Conservation (phyloP, 1,284 basidiomycete genomes). For the Trametes hirsuta region DNA sequence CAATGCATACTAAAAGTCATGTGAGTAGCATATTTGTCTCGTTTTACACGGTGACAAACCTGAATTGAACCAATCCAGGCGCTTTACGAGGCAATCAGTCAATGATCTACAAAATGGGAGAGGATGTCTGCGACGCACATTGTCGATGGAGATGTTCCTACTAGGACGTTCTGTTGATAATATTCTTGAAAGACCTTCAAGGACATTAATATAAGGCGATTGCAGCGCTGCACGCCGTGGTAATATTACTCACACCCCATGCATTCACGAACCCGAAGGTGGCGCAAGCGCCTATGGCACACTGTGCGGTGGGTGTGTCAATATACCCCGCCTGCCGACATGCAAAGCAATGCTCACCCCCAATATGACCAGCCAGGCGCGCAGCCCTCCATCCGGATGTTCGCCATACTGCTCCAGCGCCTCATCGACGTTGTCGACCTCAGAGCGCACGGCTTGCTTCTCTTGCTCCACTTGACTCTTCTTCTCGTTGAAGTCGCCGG, state of each 20-base stretch:
- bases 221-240: neutral
- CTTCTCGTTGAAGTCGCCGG: neutral
- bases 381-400: slow-evolving; percentile 44
- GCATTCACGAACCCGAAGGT: slow-evolving; percentile 48
- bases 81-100: slow-evolving; percentile 35
- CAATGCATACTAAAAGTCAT: slow-evolving; percentile 42
- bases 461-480: neutral
- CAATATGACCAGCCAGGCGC: slow-evolving; percentile 43
- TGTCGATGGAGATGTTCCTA: slow-evolving; percentile 45
- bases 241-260: slow-evolving; percentile 41
- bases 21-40: neutral
- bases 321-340: neutral
- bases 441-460: neutral
- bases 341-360: slow-evolving; percentile 36
- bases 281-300: slow-evolving; percentile 34
- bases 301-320: neutral
- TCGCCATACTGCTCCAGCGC: slow-evolving; percentile 20
- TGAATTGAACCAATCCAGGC: slow-evolving; percentile 80
- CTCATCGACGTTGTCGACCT: slow-evolving; percentile 6
- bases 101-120: too few species aligned
- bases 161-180: slow-evolving; percentile 42
- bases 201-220: neutral
- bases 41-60: slow-evolving; percentile 32
- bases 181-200: slow-evolving; percentile 49
- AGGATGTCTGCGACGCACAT: slow-evolving; percentile 47